Evolutionary conservation across 208 protist genomes (phyloP).

Genomic region (Sergeia podlipaevii): DNA sequence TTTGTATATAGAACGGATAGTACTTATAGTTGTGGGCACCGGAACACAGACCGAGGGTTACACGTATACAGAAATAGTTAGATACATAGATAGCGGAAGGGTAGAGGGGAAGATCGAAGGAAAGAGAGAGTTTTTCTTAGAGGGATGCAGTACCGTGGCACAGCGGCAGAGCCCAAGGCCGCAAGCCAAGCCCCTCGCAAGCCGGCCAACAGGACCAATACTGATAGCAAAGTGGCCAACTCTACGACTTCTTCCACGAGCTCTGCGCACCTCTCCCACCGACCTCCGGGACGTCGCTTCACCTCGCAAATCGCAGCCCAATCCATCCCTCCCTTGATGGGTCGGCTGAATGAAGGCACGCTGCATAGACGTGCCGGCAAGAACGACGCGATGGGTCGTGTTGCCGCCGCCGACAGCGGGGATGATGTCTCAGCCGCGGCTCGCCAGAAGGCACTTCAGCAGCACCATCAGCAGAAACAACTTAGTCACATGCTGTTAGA

Average conservation of each 20-base stretch:
- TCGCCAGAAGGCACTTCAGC: neutral
- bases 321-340: slow-evolving; percentile 11
- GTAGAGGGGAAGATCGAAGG: neutral
- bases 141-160: too few species aligned
- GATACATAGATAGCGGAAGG: neutral
- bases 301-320: neutral
- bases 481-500: slow-evolving; percentile 12
- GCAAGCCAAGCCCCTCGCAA: too few species aligned
- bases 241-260: neutral
- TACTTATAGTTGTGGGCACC: neutral
- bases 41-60: neutral
- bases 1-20: slow-evolving; percentile 2
- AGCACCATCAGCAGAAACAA: neutral
- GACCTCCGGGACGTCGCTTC: slow-evolving; percentile 2
- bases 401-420: neutral
- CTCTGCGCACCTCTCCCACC: neutral
- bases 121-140: neutral
- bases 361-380: slow-evolving; percentile 11
- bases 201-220: slow-evolving; percentile 3
- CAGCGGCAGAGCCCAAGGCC: too few species aligned
- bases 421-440: neutral
- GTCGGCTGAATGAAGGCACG: slow-evolving; percentile 36
- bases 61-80: neutral
- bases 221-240: neutral
- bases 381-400: neutral